phyloP scores from a whole-genome alignment of 2,329 filamentous ascomycete genomes.

The Colletotrichum cordylinicola region DNA sequence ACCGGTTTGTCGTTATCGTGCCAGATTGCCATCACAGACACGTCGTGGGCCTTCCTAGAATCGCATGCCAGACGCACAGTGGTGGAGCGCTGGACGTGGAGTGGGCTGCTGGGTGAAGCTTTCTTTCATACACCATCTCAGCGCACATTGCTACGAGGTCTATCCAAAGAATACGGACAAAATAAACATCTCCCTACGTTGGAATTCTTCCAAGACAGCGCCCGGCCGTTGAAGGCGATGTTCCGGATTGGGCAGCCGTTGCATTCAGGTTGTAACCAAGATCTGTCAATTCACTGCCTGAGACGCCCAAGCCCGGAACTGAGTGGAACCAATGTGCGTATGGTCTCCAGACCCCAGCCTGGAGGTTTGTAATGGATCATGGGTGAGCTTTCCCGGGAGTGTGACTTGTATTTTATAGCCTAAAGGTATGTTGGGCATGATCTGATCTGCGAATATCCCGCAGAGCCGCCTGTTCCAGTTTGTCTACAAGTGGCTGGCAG shows the following conservation, averaged over 20 bases:
- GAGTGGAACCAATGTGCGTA: neutral
- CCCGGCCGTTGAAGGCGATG: neutral
- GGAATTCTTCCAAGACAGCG: neutral
- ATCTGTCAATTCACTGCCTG: neutral
- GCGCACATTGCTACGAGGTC: neutral
- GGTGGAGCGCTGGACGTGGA: neutral
- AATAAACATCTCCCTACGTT: neutral
- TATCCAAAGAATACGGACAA: neutral
- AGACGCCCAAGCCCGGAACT: neutral
- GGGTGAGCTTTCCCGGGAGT: neutral
- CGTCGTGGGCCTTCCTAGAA: constrained; percentile 12
- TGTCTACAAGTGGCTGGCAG: neutral
- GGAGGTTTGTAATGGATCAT: neutral
- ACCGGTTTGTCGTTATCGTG: constrained; percentile 14
- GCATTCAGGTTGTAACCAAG: neutral
- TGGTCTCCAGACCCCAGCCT: neutral
- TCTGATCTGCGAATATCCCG: neutral
- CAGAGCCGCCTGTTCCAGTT: neutral
- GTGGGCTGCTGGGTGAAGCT: neutral
- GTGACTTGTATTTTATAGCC: neutral
- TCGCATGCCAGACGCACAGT: constrained; percentile 14
- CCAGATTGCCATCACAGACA: constrained; percentile 20
- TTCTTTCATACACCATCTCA: neutral
- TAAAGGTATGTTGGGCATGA: neutral
- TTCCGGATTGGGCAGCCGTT: neutral